Conservation (phyloP, 768 basidiomycete genomes). For the Kwoniella dejecticola region DNA sequence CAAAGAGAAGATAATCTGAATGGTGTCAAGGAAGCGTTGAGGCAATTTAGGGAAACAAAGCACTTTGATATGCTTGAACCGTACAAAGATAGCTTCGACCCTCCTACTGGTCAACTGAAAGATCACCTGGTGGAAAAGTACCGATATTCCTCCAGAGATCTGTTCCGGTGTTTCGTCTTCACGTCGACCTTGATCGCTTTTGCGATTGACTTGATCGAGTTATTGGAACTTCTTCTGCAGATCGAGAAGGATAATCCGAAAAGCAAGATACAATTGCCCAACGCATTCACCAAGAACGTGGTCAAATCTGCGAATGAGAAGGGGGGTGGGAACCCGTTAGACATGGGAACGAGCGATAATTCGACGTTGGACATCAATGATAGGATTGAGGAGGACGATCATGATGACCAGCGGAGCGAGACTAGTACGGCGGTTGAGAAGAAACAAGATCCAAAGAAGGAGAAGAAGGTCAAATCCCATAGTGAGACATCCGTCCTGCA, state of each 20-base stretch:
- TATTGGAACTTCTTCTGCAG: slow-evolving; percentile 57
- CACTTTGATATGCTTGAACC: slow-evolving; percentile 59
- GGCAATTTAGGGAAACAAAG: slow-evolving; percentile 37
- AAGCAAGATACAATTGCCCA: slow-evolving; percentile 62
- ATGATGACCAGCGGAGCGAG: slow-evolving; percentile 39
- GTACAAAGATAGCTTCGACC: slow-evolving; percentile 57
- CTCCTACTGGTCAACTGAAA: slow-evolving; percentile 33
- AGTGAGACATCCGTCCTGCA: slow-evolving; percentile 4
- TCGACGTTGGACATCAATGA: slow-evolving; percentile 6
- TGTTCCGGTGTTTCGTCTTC: slow-evolving; percentile 63
- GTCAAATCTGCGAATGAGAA: slow-evolving; percentile 47
- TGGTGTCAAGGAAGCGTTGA: slow-evolving; percentile 28
- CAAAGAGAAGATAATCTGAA: slow-evolving; percentile 33
- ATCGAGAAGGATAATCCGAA: slow-evolving; percentile 57
- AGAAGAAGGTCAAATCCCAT: slow-evolving; percentile 23
- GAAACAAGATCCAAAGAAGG: slow-evolving; percentile 18
- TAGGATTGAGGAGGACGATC: slow-evolving; percentile 37
- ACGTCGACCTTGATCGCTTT: slow-evolving; percentile 59
- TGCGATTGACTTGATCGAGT: slow-evolving; percentile 55
- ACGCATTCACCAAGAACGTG: slow-evolving; percentile 56
- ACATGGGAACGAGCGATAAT: slow-evolving; percentile 34
- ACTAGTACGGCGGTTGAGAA: slow-evolving; percentile 29
- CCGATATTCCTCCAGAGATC: slow-evolving; percentile 50
- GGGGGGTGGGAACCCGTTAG: slow-evolving; percentile 43
- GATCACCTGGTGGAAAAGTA: slow-evolving; percentile 10